Evolutionary conservation across 2,329 filamentous ascomycete genomes (phyloP), one percentile per base, ranked within the genome.

Genomic region (Falciphora oryzae): DNA sequence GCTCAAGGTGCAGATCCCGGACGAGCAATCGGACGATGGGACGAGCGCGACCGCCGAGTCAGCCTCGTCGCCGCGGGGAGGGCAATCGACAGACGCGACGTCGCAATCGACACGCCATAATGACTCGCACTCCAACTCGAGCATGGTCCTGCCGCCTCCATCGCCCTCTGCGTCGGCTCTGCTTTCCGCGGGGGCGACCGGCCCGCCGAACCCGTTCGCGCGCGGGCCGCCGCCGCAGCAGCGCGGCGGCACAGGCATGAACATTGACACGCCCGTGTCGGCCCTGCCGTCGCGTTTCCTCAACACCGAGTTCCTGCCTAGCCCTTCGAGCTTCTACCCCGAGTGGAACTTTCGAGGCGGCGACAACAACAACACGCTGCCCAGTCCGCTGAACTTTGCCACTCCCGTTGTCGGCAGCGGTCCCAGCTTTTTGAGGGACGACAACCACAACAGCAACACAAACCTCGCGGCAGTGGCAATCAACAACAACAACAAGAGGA

Each of bases 121-220:
- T 65, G 79, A 87, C 59, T 87, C 83, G 6, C 85, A 89, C 70
- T 83, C 85, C 22, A 84, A 85, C n/a, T 84, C 85, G 5, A 86
- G 87, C 25, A 88, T 96, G 27, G 92, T 97, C 3, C 82, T 99
- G 7, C 95, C 95, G 25, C 94, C 94, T 10, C 95, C 95, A 0
- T 97, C 95, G 1, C 94, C 95, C 0, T 96, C 92, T 35, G 91
- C 92, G 2, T 90, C 90, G 28, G 87, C 92, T 2, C 81, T 98
- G 8, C 81, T 97, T 64, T 97, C 93, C 61, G 95, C 95, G 0
- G 95, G 95, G 57, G 94, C 95, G 11, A 90, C 89, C 53, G 95
- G 95, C 0, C 95, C 95, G 18, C 93, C 93, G 2, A 99, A 99
- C 74, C 95, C 95, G 0, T 99, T 98, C 75, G 95, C 95, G 10